These are phyloP conservation scores for Citrus australasica DNA, from an alignment of 345 rosid species.

Conservation along the genomic window DNA sequence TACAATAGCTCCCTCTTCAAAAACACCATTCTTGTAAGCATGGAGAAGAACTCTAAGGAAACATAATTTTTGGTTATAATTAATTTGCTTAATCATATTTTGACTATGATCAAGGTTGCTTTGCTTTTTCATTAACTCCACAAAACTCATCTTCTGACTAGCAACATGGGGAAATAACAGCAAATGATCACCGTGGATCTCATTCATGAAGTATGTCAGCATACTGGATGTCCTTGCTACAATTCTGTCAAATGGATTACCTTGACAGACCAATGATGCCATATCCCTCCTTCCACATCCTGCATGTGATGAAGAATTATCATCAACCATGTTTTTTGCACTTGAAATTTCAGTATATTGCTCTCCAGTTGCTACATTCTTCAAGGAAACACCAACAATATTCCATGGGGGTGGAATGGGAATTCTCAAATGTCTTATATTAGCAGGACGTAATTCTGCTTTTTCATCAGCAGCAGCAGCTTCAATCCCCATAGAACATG, in stretches of 20 bases:
- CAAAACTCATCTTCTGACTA: slow-evolving; percentile 22
- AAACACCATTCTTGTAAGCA: slow-evolving; percentile 67
- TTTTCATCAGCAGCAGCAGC: slow-evolving; percentile 44
- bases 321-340: slow-evolving; percentile 20
- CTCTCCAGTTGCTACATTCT: slow-evolving; percentile 9
- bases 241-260: slow-evolving; percentile 36
- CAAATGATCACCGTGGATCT: slow-evolving; percentile 29
- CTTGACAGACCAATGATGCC: slow-evolving; percentile 10
- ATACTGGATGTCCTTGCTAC: slow-evolving; percentile 59
- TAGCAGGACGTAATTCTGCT: slow-evolving; percentile 47
- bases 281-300: slow-evolving; percentile 9
- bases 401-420: slow-evolving; percentile 76
- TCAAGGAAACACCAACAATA: slow-evolving; percentile 37
- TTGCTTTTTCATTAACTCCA: slow-evolving; percentile 32
- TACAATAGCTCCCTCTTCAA: slow-evolving; percentile 82
- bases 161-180: slow-evolving; percentile 43
- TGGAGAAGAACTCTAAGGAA: slow-evolving; percentile 73
- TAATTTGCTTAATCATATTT: slow-evolving; percentile 25
- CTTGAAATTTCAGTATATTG: slow-evolving; percentile 18
- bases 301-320: not conserved
- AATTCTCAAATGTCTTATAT: slow-evolving; percentile 53
- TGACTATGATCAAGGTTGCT: slow-evolving; percentile 21
- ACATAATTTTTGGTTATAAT: slow-evolving; percentile 42
- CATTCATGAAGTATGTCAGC: slow-evolving; percentile 39
- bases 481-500: slow-evolving; percentile 49